These are phyloP conservation scores for Parathielavia appendiculata DNA, from an alignment of 495 filamentous ascomycete species.

Conservation along the genomic window DNA sequence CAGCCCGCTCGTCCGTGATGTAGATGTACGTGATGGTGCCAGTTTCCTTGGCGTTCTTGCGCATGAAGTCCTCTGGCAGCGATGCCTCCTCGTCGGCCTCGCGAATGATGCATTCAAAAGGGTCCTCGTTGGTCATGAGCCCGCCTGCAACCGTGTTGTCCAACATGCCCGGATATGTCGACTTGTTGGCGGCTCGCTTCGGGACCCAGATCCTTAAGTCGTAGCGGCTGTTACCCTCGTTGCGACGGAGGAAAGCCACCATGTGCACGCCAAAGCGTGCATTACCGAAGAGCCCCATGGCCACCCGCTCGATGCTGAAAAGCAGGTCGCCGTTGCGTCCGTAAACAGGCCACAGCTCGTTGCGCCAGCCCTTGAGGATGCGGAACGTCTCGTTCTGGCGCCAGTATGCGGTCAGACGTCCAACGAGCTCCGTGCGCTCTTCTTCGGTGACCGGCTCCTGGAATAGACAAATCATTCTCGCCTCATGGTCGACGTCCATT, in stretches of 20 bases:
- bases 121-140: constrained; percentile 69
- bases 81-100: constrained; percentile 87
- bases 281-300: constrained; percentile 75
- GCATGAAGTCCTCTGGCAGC: constrained; percentile 66
- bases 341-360: constrained; percentile 84
- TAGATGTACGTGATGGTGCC: constrained; percentile 85
- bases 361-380: constrained; percentile 75
- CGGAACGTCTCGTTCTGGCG: constrained; percentile 59
- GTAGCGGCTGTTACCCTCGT: constrained; percentile 41
- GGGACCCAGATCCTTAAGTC: constrained; percentile 83
- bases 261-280: constrained; percentile 88
- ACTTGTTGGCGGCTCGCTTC: constrained; percentile 65
- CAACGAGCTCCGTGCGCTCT: constrained; percentile 57
- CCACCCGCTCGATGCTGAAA: constrained; percentile 74
- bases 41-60: constrained; percentile 47
- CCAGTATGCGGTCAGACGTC: constrained; percentile 56
- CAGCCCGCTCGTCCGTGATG: constrained; percentile 67
- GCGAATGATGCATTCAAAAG: constrained; percentile 74
- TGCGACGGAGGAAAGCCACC: constrained; percentile 60
- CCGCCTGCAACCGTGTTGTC: constrained; percentile 96
- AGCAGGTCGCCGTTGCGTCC: constrained; percentile 57
- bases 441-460: constrained; percentile 31
- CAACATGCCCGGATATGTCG: constrained; percentile 80
- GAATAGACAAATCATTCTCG: constrained; percentile 27
- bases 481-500: constrained; percentile 49